Evolutionary conservation across 495 filamentous ascomycete genomes (phyloP).

Genomic region (Wilcoxina mikolae): DNA sequence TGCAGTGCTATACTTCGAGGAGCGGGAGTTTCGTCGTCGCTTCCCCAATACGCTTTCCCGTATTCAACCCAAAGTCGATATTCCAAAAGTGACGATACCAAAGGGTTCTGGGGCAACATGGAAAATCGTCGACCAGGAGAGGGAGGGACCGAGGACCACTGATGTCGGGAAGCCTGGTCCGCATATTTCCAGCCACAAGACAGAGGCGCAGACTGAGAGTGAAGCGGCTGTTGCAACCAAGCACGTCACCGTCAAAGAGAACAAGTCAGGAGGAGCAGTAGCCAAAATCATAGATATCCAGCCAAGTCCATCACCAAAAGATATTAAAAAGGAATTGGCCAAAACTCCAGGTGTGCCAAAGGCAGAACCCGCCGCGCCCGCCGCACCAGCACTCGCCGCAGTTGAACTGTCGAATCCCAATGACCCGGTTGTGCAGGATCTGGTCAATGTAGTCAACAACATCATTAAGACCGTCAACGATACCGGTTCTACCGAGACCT

Average conservation of each 20-base stretch:
- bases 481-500: conserved; percentile 57
- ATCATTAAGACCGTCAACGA: conserved; percentile 85
- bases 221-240: conserved; percentile 25
- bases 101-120: conserved; percentile 74
- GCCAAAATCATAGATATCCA: conserved; percentile 26
- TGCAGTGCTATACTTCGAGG: conserved; percentile 90
- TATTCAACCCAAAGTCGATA: conserved; percentile 33
- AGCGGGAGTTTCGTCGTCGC: conserved; percentile 79
- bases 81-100: conserved; percentile 57
- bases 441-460: conserved; percentile 91
- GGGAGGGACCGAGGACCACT: conserved; percentile 29
- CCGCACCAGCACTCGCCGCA: conserved; percentile 21
- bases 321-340: conserved; percentile 29
- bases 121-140: conserved; percentile 47
- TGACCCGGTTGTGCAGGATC: conserved; percentile 77
- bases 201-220: conserved; percentile 20
- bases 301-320: conserved; percentile 17
- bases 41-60: conserved; percentile 58
- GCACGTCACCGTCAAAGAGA: no score
- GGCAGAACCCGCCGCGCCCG: conserved; percentile 9
- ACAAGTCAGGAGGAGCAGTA: no score
- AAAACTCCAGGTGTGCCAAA: conserved; percentile 30
- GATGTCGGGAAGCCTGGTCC: conserved; percentile 22
- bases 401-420: conserved; percentile 55
- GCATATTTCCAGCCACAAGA: conserved; percentile 18